Evolutionary conservation across 2,329 filamentous ascomycete species (phyloP).

Genomic region (Xylariaceae sp.): DNA sequence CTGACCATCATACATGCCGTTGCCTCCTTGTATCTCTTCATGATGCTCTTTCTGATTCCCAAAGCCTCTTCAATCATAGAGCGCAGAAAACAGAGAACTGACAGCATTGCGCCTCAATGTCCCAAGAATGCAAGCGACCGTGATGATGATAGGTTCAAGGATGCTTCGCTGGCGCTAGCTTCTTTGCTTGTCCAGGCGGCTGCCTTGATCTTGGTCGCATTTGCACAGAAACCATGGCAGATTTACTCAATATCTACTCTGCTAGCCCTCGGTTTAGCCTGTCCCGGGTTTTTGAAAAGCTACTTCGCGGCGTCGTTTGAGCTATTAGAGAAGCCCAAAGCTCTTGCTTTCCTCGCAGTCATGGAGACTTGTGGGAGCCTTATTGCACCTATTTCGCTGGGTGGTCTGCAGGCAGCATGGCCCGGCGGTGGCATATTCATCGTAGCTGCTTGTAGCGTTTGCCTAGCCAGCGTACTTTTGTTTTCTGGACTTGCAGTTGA

Average conservation of each 20-base stretch:
- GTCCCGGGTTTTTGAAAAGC: constrained; percentile 10
- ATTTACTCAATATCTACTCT: constrained; percentile 3
- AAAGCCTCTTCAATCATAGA: background rate
- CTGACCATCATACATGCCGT: background rate
- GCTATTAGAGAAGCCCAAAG: background rate
- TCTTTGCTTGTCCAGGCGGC: background rate
- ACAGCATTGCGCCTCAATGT: no score
- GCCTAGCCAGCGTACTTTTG: background rate
- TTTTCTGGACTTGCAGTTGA: no score
- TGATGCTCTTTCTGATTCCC: background rate
- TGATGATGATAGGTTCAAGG: background rate
- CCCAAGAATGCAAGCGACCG: background rate
- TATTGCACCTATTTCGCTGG: constrained; percentile 14
- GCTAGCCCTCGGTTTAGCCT: constrained; percentile 10
- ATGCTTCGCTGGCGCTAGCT: background rate
- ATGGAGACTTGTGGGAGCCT: constrained; percentile 20
- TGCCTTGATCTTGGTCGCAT: background rate
- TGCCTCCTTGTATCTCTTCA: background rate
- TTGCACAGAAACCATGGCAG: background rate
- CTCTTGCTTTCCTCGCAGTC: constrained; percentile 12
- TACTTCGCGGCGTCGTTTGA: constrained; percentile 5
- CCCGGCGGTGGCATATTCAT: background rate
- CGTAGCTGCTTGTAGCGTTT: background rate
- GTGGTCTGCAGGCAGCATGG: constrained; percentile 6
- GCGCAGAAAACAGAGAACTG: background rate